Conservation (phyloP, 495 filamentous ascomycete species). For the Aspergillus homomorphus region DNA sequence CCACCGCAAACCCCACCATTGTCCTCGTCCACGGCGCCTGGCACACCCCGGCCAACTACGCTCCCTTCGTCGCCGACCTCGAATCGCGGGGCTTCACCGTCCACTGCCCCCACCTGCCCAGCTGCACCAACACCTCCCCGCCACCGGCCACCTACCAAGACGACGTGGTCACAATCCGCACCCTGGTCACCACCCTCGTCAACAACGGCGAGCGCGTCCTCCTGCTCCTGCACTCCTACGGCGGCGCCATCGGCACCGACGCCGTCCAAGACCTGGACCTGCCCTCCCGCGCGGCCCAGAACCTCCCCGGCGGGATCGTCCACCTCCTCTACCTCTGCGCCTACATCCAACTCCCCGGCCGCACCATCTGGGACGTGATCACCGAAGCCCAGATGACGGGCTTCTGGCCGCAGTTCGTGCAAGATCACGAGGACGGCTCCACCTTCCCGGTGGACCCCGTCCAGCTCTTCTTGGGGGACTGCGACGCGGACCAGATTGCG, state of each 20-base stretch:
- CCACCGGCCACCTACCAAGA: constrained; percentile 25
- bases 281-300: constrained; percentile 18
- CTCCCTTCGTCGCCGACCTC: constrained; percentile 29
- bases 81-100: constrained; percentile 31
- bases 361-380: constrained; percentile 18
- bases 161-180: constrained; percentile 28
- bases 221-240: constrained; percentile 42
- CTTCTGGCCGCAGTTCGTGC: constrained; percentile 20
- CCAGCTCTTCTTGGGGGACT: constrained; percentile 25
- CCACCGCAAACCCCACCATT: constrained; percentile 25
- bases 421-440: constrained; percentile 17
- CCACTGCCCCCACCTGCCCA: constrained; percentile 34
- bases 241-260: constrained; percentile 36
- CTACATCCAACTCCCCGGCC: constrained; percentile 28
- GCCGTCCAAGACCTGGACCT: constrained; percentile 29
- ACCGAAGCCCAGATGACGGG: constrained; percentile 22
- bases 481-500: constrained; percentile 17
- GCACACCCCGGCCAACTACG: constrained; percentile 40
- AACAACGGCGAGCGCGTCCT: constrained; percentile 28
- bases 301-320: constrained; percentile 33
- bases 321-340: constrained; percentile 39
- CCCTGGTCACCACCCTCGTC: constrained; percentile 20
- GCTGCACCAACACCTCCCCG: constrained; percentile 24
- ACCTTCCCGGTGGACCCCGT: constrained; percentile 24
- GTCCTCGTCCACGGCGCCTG: constrained; percentile 44